Conservation (phyloP, 2,329 filamentous ascomycete genomes). For the Colletotrichum horii region DNA sequence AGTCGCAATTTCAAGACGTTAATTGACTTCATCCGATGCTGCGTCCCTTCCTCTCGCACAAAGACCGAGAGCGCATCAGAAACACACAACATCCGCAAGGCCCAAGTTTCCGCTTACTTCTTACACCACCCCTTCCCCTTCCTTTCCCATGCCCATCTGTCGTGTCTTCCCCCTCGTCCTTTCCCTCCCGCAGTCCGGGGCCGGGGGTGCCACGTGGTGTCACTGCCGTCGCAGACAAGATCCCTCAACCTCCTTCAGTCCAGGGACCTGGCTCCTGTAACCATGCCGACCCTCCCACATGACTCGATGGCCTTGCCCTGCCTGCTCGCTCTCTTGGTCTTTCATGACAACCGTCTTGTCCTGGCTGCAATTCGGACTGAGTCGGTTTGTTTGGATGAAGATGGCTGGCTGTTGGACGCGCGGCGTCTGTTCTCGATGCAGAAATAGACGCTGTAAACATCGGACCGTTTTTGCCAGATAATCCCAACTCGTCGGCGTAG, state of each 20-base stretch:
- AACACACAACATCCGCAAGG: not conserved
- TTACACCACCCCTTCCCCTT: not conserved
- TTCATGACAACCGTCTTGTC: not conserved
- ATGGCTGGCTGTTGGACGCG: not conserved
- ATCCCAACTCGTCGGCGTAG: not conserved
- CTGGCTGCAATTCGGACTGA: not conserved
- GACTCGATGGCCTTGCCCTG: not conserved
- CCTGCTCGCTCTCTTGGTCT: not conserved
- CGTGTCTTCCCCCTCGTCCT: not conserved
- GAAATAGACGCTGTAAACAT: not conserved
- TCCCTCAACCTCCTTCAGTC: not conserved
- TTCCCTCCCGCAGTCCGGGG: not conserved
- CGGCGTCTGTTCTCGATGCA: not conserved
- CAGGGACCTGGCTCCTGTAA: not conserved
- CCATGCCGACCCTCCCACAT: not conserved
- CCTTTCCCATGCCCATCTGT: not conserved
- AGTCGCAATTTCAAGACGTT: not conserved
- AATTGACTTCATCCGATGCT: not conserved
- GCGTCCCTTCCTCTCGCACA: not conserved
- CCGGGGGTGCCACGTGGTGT: constrained; percentile 5
- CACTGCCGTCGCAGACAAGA: not conserved
- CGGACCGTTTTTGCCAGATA: not conserved
- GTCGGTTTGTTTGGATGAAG: not conserved
- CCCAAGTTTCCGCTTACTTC: not conserved
- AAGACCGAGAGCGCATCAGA: not conserved